Percentiles rank a stretch among this genome's conserved stretches.
Conservation (phyloP, 306 rosid species). For the Corylus avellana region DNA sequence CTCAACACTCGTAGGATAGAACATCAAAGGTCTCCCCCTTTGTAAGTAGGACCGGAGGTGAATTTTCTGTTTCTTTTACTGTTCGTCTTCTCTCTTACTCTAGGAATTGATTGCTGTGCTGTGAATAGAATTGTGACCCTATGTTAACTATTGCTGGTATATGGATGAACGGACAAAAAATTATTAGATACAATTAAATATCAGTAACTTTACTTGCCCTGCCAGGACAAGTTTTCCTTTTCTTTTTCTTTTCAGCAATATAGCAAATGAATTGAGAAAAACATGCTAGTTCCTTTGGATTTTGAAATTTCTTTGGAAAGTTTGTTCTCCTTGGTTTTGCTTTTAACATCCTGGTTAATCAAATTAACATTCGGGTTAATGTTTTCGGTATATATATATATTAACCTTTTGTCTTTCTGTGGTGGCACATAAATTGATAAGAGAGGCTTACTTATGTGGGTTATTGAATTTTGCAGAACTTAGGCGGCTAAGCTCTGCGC, state of each 20-base stretch:
- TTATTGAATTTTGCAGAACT: too few species aligned
- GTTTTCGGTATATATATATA: too few species aligned
- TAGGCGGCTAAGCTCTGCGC: too few species aligned
- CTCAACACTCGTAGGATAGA: background rate
- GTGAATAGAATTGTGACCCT: constrained; percentile 23
- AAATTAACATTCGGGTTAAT: too few species aligned
- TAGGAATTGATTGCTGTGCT: constrained; percentile 14
- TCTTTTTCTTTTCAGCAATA: background rate
- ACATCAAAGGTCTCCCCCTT: background rate
- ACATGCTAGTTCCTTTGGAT: background rate
- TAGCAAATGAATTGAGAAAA: background rate
- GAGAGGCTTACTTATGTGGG: too few species aligned
- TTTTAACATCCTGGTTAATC: too few species aligned
- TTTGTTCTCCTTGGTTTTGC: background rate
- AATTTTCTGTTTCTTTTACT: background rate
- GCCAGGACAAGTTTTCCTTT: background rate
- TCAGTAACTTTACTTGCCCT: background rate
- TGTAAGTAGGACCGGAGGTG: constrained; percentile 8
- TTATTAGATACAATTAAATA: background rate
- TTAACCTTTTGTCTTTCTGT: too few species aligned
- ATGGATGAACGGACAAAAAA: background rate
- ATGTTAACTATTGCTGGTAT: background rate
- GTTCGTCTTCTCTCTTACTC: background rate
- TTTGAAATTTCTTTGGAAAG: background rate
- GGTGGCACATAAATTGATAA: too few species aligned